Conservation (phyloP, 2,329 filamentous ascomycete genomes). For the Fusarium devonianum region DNA sequence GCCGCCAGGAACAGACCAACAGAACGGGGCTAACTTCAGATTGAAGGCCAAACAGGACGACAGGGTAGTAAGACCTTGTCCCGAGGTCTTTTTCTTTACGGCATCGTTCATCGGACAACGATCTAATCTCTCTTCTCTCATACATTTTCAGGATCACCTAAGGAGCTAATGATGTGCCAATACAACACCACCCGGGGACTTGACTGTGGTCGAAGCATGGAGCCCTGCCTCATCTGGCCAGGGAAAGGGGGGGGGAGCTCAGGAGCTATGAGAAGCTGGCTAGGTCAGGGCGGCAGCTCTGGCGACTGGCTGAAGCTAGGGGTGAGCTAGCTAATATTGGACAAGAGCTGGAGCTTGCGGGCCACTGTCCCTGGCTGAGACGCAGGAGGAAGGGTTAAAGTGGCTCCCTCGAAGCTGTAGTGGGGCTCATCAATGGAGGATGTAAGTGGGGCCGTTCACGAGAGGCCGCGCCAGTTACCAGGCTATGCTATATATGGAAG, state of each 20-base stretch:
- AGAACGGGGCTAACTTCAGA: slow-evolving; percentile 11
- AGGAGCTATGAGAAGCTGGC: slow-evolving; percentile 29
- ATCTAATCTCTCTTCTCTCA: slow-evolving; percentile 25
- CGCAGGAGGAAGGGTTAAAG: slow-evolving; percentile 35
- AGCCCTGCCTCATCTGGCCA: slow-evolving; percentile 30
- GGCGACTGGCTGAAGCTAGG: slow-evolving; percentile 36
- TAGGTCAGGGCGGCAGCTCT: not conserved
- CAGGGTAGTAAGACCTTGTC: slow-evolving; percentile 14
- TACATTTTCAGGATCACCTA: not conserved
- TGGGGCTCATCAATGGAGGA: slow-evolving; percentile 14
- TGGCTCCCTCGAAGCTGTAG: slow-evolving; percentile 15
- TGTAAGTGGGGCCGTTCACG: slow-evolving; percentile 18
- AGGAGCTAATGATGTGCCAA: too few species aligned
- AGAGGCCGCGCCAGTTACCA: slow-evolving; percentile 14
- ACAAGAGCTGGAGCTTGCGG: slow-evolving; percentile 35
- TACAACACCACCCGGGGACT: too few species aligned
- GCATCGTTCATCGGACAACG: slow-evolving; percentile 24
- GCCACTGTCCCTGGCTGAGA: slow-evolving; percentile 36
- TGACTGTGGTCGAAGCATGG: slow-evolving; percentile 28
- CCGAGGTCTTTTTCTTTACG: slow-evolving; percentile 20
- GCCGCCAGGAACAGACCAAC: slow-evolving; percentile 28
- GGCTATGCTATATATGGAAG: slow-evolving; percentile 27
- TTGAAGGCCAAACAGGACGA: slow-evolving; percentile 7
- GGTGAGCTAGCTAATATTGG: slow-evolving; percentile 22
- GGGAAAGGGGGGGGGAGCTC: slow-evolving; percentile 27